These are phyloP conservation scores for Solanum sejunctum DNA, from an alignment of 257 asterid species.

Conservation along the genomic window DNA sequence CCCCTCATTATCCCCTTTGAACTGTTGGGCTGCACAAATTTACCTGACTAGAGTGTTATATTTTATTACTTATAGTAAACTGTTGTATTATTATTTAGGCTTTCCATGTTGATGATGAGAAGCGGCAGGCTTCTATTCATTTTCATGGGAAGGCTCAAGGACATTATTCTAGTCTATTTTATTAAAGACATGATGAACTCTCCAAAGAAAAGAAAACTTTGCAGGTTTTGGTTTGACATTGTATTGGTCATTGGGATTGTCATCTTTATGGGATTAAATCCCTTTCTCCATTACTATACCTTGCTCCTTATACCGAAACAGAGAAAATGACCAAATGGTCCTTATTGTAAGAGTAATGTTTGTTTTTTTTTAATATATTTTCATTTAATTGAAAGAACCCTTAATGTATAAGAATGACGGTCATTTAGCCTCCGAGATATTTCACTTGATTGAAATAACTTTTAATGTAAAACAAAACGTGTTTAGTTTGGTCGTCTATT, in stretches of 20 bases:
- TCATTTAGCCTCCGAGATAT: too few relatives aligned
- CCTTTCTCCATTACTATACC: neutral
- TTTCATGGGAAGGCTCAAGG: neutral
- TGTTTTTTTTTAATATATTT: too few relatives aligned
- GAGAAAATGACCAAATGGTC: too few relatives aligned
- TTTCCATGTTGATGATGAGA: slow-evolving; percentile 7
- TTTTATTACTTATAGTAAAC: neutral
- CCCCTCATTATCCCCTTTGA: slow-evolving; percentile 4
- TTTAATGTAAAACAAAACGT: too few relatives aligned
- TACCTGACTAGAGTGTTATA: slow-evolving; percentile 14
- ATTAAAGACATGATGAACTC: neutral
- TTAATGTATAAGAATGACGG: too few relatives aligned
- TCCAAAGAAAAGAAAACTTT: neutral
- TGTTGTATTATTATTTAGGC: slow-evolving; percentile 1
- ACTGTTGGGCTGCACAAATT: slow-evolving; percentile 23
- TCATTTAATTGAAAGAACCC: too few relatives aligned
- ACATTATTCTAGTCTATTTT: neutral
- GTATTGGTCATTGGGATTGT: neutral
- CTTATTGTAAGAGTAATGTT: too few relatives aligned
- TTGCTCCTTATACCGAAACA: neutral
- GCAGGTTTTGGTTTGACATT: neutral
- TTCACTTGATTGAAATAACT: too few relatives aligned
- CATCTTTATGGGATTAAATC: neutral
- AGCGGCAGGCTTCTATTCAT: slow-evolving; percentile 3
- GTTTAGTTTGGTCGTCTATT: too few relatives aligned